Evolutionary conservation across 192 early-diverging fungal genomes (phyloP).

Genomic region (Podochytrium sp.): DNA sequence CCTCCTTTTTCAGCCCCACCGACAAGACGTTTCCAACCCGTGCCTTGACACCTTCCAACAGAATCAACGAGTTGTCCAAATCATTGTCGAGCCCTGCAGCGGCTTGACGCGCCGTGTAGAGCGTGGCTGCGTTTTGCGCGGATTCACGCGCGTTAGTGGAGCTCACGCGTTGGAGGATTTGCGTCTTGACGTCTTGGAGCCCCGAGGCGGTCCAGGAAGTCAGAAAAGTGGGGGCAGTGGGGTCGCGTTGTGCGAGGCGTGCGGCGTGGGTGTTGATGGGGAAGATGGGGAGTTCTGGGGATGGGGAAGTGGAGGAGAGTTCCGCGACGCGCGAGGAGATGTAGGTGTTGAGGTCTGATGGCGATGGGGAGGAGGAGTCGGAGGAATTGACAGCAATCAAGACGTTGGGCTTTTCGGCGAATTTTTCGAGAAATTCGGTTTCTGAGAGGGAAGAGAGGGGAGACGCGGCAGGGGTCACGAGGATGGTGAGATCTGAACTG

Average conservation of each 20-base stretch:
- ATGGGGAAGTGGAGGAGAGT: slow-evolving; percentile 3
- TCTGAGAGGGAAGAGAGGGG: slow-evolving; percentile 31
- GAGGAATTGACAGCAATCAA: slow-evolving; percentile 36
- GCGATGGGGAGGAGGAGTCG: neutral
- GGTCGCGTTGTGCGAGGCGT: neutral
- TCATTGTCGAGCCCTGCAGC: neutral
- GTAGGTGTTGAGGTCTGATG: neutral
- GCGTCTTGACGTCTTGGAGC: slow-evolving; percentile 29
- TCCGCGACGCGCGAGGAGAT: slow-evolving; percentile 8
- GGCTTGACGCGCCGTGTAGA: neutral
- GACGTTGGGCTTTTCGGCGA: slow-evolving; percentile 37
- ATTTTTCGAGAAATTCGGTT: slow-evolving; percentile 24
- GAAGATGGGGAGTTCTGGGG: slow-evolving; percentile 21
- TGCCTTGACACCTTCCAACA: slow-evolving; percentile 1
- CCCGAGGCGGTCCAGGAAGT: slow-evolving; percentile 10
- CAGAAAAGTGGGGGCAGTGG: neutral
- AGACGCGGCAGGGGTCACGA: slow-evolving; percentile 31
- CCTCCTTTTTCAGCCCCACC: slow-evolving; percentile 22
- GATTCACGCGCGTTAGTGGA: slow-evolving; percentile 1
- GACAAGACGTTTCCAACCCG: slow-evolving; percentile 3
- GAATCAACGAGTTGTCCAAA: neutral
- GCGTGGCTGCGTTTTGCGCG: neutral
- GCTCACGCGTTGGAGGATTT: slow-evolving; percentile 18
- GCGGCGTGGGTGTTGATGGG: slow-evolving; percentile 16
- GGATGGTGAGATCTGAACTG: slow-evolving; percentile 40